A percentile compares a stretch with the other conserved stretches of the same genome.
phyloP scores from a whole-genome alignment of 2,329 filamentous ascomycete genomes.

The Paecilomyces formosus region DNA sequence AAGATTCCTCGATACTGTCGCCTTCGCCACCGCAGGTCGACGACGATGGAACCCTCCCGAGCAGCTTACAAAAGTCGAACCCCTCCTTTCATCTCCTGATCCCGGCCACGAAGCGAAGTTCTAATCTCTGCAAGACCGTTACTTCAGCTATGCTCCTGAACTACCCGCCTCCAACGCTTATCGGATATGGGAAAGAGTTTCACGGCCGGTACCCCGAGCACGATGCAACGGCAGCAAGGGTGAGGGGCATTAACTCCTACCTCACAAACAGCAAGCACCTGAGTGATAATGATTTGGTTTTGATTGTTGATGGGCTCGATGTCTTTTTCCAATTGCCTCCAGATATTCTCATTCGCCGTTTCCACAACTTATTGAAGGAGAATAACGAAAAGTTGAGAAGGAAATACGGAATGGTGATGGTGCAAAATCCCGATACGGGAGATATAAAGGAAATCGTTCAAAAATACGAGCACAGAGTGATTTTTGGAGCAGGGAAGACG shows the following conservation, averaged over 20 bases:
- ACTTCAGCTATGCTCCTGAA: slow-evolving; percentile 52
- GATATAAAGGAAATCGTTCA: slow-evolving; percentile 20
- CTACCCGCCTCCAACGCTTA: slow-evolving; percentile 51
- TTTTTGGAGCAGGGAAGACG: slow-evolving; percentile 50
- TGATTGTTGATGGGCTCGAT: slow-evolving; percentile 58
- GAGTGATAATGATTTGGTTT: slow-evolving; percentile 52
- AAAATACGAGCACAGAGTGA: slow-evolving; percentile 45
- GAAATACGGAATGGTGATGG: slow-evolving; percentile 39
- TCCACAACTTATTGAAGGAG: slow-evolving; percentile 47
- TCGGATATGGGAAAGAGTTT: slow-evolving; percentile 35
- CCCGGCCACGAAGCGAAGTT: slow-evolving; percentile 40
- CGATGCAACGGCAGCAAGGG: slow-evolving; percentile 38
- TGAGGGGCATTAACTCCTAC: slow-evolving; percentile 41
- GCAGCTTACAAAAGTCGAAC: slow-evolving; percentile 24
- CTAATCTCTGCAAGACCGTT: slow-evolving; percentile 50
- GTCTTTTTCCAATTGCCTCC: slow-evolving; percentile 60
- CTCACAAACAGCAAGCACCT: slow-evolving; percentile 42
- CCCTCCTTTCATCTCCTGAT: slow-evolving; percentile 50
- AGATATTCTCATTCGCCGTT: slow-evolving; percentile 55
- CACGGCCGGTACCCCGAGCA: slow-evolving; percentile 23
- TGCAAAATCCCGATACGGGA: slow-evolving; percentile 12
- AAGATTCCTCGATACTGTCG: slow-evolving; percentile 22
- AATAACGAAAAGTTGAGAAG: slow-evolving; percentile 46
- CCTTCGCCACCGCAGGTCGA: slow-evolving; percentile 10
- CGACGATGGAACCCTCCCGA: slow-evolving; percentile 21